Evolutionary conservation across 108 stramenopile species (phyloP).

Genomic region (Nitzschia sp.): DNA sequence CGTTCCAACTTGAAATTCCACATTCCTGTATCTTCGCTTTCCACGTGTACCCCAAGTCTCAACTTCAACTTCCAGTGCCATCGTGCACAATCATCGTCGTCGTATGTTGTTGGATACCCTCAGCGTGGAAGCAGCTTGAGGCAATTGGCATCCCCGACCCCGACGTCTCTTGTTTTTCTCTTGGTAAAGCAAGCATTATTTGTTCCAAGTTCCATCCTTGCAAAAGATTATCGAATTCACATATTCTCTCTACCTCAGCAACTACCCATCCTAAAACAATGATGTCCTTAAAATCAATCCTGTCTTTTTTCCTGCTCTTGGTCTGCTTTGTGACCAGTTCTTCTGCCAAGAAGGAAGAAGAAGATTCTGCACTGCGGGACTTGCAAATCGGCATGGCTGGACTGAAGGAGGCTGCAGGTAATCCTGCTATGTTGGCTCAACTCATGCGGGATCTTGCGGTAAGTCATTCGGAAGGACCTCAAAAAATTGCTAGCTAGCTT

Average conservation of each 20-base stretch:
- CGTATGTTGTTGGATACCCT: too few relatives aligned
- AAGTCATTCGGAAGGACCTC: too few relatives aligned
- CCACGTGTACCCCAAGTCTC: not conserved
- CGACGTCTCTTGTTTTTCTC: not conserved
- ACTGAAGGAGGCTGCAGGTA: conserved; percentile 77
- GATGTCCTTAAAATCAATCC: conserved; percentile 25
- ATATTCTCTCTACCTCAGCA: not conserved
- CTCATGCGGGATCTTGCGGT: conserved; percentile 90
- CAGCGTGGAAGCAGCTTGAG: not conserved
- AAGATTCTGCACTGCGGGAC: conserved; percentile 52
- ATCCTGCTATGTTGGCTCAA: conserved; percentile 87
- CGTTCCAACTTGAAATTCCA: conserved; percentile 9
- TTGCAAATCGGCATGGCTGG: conserved; percentile 81
- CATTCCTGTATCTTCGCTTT: conserved; percentile 9
- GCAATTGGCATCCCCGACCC: not conserved
- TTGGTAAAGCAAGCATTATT: not conserved
- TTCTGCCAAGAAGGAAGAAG: conserved; percentile 57
- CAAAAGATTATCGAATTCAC: not conserved
- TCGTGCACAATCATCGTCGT: not conserved
- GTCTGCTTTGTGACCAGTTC: conserved; percentile 40
- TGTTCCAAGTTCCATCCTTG: conserved; percentile 6
- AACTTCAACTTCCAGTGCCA: conserved; percentile 5
- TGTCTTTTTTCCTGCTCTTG: conserved; percentile 43
- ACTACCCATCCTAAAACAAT: too few relatives aligned
- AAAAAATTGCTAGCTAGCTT: too few relatives aligned